These are phyloP conservation scores for Incumbomyces lentus DNA, from an alignment of 2,329 filamentous ascomycete species.

Conservation along the genomic window DNA sequence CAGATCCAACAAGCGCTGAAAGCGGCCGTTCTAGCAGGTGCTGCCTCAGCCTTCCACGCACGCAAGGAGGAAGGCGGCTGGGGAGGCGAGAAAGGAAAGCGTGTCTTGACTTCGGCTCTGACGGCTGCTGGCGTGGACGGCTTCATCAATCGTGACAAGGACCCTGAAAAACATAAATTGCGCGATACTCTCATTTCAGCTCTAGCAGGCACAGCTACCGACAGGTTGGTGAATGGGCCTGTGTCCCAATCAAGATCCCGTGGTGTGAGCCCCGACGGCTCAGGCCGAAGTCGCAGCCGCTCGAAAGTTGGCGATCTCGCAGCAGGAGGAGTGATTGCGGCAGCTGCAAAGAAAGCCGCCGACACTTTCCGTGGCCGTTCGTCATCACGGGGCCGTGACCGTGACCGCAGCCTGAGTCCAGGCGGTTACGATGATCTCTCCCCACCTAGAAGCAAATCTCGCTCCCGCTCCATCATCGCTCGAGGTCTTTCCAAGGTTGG, in stretches of 20 bases:
- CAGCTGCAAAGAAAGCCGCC: constrained; percentile 38
- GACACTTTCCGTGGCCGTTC: constrained; percentile 35
- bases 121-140: constrained; percentile 80
- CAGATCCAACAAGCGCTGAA: constrained; percentile 80
- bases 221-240: constrained; percentile 73
- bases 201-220: constrained; percentile 76
- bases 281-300: constrained; percentile 33
- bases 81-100: constrained; percentile 85
- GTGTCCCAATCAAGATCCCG: constrained; percentile 50
- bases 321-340: constrained; percentile 35
- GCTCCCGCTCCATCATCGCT: constrained; percentile 37
- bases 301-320: constrained; percentile 34
- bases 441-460: constrained; percentile 33
- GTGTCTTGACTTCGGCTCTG: constrained; percentile 74
- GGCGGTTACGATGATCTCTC: constrained; percentile 46
- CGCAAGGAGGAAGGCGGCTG: constrained; percentile 81
- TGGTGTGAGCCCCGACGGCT: constrained; percentile 12
- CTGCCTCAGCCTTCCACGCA: constrained; percentile 82
- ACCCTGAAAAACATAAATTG: constrained; percentile 63
- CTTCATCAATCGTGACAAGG: constrained; percentile 46
- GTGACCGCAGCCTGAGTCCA: constrained; percentile 40
- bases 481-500: constrained; percentile 37
- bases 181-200: constrained; percentile 77
- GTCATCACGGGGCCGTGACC: constrained; percentile 24
- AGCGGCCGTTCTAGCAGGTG: constrained; percentile 80